Percentiles rank a stretch among this genome's conserved stretches.
Evolutionary conservation across 805 yeast species (phyloP).

Genomic region (Grigorovia transvaalensis): DNA sequence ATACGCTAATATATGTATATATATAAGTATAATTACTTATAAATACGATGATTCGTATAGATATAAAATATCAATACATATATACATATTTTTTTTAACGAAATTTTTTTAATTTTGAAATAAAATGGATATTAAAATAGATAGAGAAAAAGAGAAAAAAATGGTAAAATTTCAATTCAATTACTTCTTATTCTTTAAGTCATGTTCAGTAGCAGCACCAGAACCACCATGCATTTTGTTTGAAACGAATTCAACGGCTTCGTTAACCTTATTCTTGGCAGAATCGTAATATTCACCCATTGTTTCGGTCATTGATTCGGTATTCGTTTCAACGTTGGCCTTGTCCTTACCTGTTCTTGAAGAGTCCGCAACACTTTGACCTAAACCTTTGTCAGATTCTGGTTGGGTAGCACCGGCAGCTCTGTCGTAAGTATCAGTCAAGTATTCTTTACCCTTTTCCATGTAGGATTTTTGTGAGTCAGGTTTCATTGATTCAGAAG

Average conservation of each 20-base stretch:
- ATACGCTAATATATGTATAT: too few species aligned
- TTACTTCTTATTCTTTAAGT: background rate
- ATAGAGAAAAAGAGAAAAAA: too few species aligned
- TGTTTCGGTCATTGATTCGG: slow-evolving; percentile 41
- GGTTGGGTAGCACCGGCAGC: slow-evolving; percentile 52
- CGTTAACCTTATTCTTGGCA: slow-evolving; percentile 42
- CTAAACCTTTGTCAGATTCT: slow-evolving; percentile 53
- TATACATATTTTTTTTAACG: too few species aligned
- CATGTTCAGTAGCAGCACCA: slow-evolving; percentile 12
- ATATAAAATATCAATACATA: too few species aligned
- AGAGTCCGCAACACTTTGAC: slow-evolving; percentile 60
- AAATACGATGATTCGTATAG: too few species aligned
- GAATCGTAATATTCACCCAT: slow-evolving; percentile 49
- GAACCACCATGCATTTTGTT: slow-evolving; percentile 44
- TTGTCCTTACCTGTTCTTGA: slow-evolving; percentile 46
- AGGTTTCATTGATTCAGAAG: slow-evolving; percentile 58
- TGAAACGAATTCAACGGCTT: slow-evolving; percentile 38
- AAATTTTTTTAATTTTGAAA: too few species aligned
- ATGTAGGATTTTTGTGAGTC: slow-evolving; percentile 53
- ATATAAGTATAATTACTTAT: background rate
- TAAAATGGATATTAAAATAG: too few species aligned
- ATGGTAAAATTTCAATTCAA: background rate
- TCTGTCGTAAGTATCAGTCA: slow-evolving; percentile 58
- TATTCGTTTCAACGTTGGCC: slow-evolving; percentile 26
- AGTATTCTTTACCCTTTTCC: slow-evolving; percentile 62